These are phyloP conservation scores for Syzygium oleosum DNA, from an alignment of 345 rosid genomes.

Conservation along the genomic window DNA sequence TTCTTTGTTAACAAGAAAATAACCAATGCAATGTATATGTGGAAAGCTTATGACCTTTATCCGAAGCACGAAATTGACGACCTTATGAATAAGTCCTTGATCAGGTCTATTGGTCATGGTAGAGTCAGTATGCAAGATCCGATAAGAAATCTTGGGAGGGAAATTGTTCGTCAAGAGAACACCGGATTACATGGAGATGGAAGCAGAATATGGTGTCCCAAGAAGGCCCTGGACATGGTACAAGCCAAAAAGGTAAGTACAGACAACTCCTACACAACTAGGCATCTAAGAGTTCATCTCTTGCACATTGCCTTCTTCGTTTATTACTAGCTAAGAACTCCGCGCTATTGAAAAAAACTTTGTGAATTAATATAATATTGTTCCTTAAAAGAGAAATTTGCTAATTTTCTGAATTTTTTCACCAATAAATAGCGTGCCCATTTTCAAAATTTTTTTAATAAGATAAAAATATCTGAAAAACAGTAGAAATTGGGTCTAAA, in stretches of 20 bases:
- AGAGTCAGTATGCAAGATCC: rapidly evolving
- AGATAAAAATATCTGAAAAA: background rate
- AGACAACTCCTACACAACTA: background rate
- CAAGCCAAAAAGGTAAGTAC: too few relatives aligned
- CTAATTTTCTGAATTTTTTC: background rate
- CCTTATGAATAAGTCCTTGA: background rate
- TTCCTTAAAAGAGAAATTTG: background rate
- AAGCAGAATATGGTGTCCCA: too few relatives aligned
- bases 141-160: too few relatives aligned
- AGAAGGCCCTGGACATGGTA: too few relatives aligned
- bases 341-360: background rate
- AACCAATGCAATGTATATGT: background rate
- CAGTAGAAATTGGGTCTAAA: too few relatives aligned
- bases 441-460: background rate
- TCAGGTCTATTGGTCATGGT: background rate
- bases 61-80: background rate
- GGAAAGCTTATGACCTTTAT: background rate
- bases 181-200: too few relatives aligned
- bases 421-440: background rate
- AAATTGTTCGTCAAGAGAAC: too few relatives aligned
- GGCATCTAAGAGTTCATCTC: background rate
- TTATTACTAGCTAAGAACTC: background rate
- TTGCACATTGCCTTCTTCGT: background rate
- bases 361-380: background rate
- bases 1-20: background rate